Evolutionary conservation across 495 filamentous ascomycete species (phyloP).

Genomic region (Hypoxylon perforatum): DNA sequence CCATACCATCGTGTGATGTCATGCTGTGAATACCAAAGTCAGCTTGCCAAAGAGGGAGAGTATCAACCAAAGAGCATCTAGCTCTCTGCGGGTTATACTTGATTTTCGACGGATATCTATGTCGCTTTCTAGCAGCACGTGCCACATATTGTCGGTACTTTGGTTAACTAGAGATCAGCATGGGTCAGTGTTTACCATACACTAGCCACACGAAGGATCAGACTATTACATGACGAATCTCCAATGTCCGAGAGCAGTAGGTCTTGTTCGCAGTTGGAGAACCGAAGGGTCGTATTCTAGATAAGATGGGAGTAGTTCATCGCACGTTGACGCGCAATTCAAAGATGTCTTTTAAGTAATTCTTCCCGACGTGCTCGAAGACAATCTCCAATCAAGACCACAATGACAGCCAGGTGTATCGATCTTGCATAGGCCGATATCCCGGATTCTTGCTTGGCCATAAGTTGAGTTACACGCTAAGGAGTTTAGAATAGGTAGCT

Average conservation of each 20-base stretch:
- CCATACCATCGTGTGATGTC: background rate
- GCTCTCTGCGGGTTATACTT: background rate
- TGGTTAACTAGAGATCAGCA: slow-evolving; percentile 8
- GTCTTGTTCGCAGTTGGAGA: slow-evolving; percentile 13
- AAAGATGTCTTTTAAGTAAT: background rate
- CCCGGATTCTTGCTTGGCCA: slow-evolving; percentile 5
- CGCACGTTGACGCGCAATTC: background rate
- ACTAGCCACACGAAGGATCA: slow-evolving; percentile 19
- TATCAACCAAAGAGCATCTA: background rate
- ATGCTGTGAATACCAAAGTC: background rate
- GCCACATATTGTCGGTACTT: slow-evolving; percentile 1
- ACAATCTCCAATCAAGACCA: slow-evolving; percentile 26
- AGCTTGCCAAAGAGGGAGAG: background rate
- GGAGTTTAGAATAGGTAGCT: background rate
- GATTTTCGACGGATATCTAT: background rate
- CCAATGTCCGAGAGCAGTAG: slow-evolving; percentile 21
- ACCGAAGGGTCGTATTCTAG: slow-evolving; percentile 5
- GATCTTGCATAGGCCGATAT: slow-evolving; percentile 18
- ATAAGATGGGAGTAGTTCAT: slow-evolving; percentile 3
- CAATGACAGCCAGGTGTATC: slow-evolving; percentile 20
- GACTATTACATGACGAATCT: slow-evolving; percentile 1
- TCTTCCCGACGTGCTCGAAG: background rate
- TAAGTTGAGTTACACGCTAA: background rate
- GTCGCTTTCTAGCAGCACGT: slow-evolving; percentile 11
- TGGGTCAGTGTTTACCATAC: slow-evolving; percentile 7